phyloP scores from a whole-genome alignment of 129 eudicot genomes.

The Sambucus nigra region DNA sequence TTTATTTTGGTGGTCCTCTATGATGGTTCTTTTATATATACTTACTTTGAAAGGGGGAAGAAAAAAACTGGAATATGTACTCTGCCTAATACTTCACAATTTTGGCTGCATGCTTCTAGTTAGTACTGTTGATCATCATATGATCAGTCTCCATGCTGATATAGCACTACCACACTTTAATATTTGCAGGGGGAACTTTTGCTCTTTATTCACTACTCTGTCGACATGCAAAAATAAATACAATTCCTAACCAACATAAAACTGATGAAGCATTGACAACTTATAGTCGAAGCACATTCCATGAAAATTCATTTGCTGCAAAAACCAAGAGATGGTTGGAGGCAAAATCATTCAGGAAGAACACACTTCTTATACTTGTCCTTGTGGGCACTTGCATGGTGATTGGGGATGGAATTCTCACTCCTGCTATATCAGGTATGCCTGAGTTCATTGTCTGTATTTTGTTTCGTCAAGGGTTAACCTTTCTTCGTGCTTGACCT shows the following conservation, averaged over 20 bases:
- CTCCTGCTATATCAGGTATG: conserved; percentile 96
- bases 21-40: no score
- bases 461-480: no score
- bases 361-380: conserved; percentile 77
- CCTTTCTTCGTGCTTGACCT: neutral
- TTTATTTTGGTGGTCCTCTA: no score
- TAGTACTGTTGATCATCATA: no score
- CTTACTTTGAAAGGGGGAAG: no score
- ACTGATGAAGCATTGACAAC: conserved; percentile 96
- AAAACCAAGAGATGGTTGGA: conserved; percentile 88
- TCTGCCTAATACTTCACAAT: no score
- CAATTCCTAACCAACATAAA: conserved; percentile 87
- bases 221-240: conserved; percentile 83
- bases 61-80: no score
- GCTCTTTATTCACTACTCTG: conserved; percentile 89
- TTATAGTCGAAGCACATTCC: conserved; percentile 72
- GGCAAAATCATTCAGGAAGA: conserved; percentile 53
- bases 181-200: conserved; percentile 78
- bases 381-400: conserved; percentile 95
- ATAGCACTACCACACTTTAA: no score
- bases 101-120: no score
- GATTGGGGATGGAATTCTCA: conserved; percentile 88
- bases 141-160: no score
- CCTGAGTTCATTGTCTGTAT: neutral
- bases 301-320: conserved; percentile 83